phyloP scores from a whole-genome alignment of 805 yeast genomes.

The Priceomyces melissophilus region DNA sequence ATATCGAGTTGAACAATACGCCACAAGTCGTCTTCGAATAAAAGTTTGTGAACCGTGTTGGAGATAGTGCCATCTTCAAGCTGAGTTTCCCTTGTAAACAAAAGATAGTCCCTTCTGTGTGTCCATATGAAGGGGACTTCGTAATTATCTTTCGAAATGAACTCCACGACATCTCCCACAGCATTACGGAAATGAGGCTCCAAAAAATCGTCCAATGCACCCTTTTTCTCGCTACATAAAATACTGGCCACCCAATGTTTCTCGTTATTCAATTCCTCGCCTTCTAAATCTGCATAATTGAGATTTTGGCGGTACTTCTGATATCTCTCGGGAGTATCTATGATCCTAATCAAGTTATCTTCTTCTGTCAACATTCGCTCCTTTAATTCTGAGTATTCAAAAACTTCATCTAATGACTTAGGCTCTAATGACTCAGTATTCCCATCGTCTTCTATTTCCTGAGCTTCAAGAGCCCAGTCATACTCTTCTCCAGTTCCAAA shows the following conservation, averaged over 20 bases:
- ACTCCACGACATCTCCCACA: constrained; percentile 67
- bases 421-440: constrained; percentile 52
- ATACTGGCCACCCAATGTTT: constrained; percentile 77
- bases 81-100: constrained; percentile 49
- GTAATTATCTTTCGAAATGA: constrained; percentile 68
- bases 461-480: constrained; percentile 96
- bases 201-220: constrained; percentile 35
- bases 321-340: constrained; percentile 89
- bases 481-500: constrained; percentile 97
- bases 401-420: constrained; percentile 77
- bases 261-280: constrained; percentile 67
- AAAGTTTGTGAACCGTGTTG: constrained; percentile 46
- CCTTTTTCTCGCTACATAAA: constrained; percentile 54
- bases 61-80: constrained; percentile 33
- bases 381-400: constrained; percentile 89
- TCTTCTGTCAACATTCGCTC: constrained; percentile 88
- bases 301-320: constrained; percentile 73
- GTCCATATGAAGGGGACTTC: constrained; percentile 97
- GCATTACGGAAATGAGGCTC: constrained; percentile 61
- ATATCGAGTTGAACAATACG: constrained; percentile 80
- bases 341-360: constrained; percentile 81
- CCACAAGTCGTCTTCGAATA: constrained; percentile 89
- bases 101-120: constrained; percentile 85
- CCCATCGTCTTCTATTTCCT: constrained; percentile 59
- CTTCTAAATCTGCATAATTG: constrained; percentile 63